phyloP scores from a whole-genome alignment of 164 flowering plant species.

The Vitis vinifera region DNA sequence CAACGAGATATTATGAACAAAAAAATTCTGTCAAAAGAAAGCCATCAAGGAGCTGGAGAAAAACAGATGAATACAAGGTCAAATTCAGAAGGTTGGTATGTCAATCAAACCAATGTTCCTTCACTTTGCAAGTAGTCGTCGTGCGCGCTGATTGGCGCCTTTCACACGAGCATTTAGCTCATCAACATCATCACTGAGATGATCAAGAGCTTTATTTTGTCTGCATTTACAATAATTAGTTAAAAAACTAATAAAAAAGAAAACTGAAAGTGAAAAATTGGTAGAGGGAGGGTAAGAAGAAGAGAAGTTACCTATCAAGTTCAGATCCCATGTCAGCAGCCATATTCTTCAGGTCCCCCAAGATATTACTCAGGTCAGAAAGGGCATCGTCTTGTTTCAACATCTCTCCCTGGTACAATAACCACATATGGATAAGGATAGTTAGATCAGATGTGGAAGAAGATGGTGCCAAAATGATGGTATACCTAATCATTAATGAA shows the following conservation, averaged over 20 bases:
- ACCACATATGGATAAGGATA: neutral
- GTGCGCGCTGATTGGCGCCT: constrained; percentile 64
- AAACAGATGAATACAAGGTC: neutral
- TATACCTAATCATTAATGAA: too few relatives aligned
- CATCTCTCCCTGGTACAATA: constrained; percentile 58
- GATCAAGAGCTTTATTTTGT: constrained; percentile 62
- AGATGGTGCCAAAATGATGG: too few relatives aligned
- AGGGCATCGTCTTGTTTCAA: constrained; percentile 79
- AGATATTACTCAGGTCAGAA: constrained; percentile 63
- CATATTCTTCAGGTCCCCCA: constrained; percentile 82
- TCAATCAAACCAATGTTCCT: neutral
- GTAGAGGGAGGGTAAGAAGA: neutral
- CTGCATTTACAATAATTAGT: constrained; percentile 28
- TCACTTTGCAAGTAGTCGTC: constrained; percentile 35
- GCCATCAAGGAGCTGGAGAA: neutral
- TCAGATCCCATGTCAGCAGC: constrained; percentile 87
- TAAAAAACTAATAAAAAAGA: too few relatives aligned
- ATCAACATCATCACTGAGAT: constrained; percentile 51
- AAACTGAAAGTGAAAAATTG: too few relatives aligned
- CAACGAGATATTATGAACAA: neutral
- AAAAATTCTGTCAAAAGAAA: neutral
- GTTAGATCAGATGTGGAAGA: too few relatives aligned
- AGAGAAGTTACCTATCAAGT: constrained; percentile 55
- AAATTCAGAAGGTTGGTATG: neutral
- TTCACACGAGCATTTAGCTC: constrained; percentile 55